Conservation (phyloP, 2,329 filamentous ascomycete species). For the Coleophoma crateriformis region DNA sequence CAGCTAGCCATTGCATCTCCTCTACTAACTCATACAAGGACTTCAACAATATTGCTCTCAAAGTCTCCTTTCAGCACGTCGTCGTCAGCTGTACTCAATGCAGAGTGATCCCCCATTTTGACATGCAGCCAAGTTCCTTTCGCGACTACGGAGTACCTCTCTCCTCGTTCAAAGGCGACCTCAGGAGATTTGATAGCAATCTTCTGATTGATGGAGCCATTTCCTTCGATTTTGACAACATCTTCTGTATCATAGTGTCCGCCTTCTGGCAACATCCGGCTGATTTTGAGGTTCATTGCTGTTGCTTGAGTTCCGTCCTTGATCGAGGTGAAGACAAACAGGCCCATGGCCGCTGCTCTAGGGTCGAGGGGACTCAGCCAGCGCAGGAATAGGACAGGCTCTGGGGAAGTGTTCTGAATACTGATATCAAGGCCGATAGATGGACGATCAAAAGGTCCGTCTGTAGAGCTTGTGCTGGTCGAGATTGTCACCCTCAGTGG, state of each 20-base stretch:
- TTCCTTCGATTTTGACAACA: slow-evolving; percentile 25
- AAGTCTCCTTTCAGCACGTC: slow-evolving; percentile 3
- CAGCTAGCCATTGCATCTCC: not conserved
- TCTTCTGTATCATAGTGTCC: slow-evolving; percentile 16
- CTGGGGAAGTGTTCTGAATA: slow-evolving; percentile 20
- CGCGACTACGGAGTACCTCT: slow-evolving; percentile 26
- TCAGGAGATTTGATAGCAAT: slow-evolving; percentile 22
- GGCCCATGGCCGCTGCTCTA: slow-evolving; percentile 23
- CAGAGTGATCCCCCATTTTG: slow-evolving; percentile 18
- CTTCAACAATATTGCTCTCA: slow-evolving; percentile 3
- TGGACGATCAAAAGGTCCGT: slow-evolving; percentile 9
- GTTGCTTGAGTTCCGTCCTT: slow-evolving; percentile 6
- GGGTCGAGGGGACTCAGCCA: slow-evolving; percentile 32
- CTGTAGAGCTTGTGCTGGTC: not conserved
- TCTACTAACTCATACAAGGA: not conserved
- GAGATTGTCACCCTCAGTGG: slow-evolving; percentile 4
- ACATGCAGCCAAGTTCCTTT: slow-evolving; percentile 30
- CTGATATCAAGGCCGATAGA: slow-evolving; percentile 14
- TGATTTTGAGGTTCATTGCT: slow-evolving; percentile 14
- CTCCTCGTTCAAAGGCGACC: slow-evolving; percentile 21
- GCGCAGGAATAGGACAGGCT: slow-evolving; percentile 27
- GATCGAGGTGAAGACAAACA: slow-evolving; percentile 24
- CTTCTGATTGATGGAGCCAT: slow-evolving; percentile 13
- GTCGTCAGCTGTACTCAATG: slow-evolving; percentile 4
- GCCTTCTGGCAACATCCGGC: slow-evolving; percentile 25